Percentiles rank a stretch among this genome's conserved stretches.
These are phyloP conservation scores for Claviceps pusilla DNA, from an alignment of 2,329 filamentous ascomycete species.

Conservation along the genomic window DNA sequence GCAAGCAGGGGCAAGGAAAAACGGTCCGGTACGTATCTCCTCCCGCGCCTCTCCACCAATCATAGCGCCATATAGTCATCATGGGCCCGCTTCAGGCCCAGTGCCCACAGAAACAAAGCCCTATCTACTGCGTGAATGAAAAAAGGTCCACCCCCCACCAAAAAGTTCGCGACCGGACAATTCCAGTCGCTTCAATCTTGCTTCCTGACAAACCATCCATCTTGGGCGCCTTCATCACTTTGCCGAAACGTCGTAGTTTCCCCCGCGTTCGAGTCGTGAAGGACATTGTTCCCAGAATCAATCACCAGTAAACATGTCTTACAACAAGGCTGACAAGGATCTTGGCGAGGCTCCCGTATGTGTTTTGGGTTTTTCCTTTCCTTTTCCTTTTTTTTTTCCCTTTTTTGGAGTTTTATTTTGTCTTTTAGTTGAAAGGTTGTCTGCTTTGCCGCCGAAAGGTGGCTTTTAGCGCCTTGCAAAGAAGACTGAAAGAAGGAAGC, in stretches of 20 bases:
- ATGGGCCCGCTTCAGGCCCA: constrained; percentile 6
- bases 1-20: neutral
- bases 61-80: neutral
- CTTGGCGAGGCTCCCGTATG: constrained; percentile 73
- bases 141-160: constrained; percentile 7
- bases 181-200: neutral
- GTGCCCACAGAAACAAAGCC: constrained; percentile 9
- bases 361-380: constrained; percentile 11
- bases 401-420: neutral
- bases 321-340: constrained; percentile 90
- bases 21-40: constrained; percentile 5
- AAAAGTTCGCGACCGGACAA: constrained; percentile 1
- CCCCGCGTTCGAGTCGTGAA: constrained; percentile 66
- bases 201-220: neutral
- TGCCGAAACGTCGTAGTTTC: constrained; percentile 46
- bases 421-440: neutral
- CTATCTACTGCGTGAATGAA: constrained; percentile 4
- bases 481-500: too few relatives aligned
- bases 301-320: constrained; percentile 56
- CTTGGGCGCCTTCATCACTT: constrained; percentile 53
- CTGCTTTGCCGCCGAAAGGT: too few relatives aligned
- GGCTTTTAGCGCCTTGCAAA: too few relatives aligned
- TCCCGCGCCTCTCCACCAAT: constrained; percentile 5
- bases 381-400: neutral
- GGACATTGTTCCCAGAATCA: constrained; percentile 21